A percentile compares a stretch with the other conserved stretches of the same genome.
Evolutionary conservation across 805 yeast genomes (phyloP).

Genomic region (Candida ovalis): DNA sequence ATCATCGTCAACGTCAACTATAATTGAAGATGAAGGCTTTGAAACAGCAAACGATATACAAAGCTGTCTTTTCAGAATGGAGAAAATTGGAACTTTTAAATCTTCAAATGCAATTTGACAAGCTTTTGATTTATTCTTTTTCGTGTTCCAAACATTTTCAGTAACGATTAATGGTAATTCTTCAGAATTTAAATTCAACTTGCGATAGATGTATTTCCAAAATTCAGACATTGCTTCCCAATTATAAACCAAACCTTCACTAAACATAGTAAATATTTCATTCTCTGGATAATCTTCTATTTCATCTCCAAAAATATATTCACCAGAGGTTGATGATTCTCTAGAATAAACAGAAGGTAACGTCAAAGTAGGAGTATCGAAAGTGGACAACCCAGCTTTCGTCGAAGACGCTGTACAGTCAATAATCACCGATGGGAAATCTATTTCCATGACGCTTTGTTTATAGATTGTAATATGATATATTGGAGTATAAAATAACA

Average conservation of each 20-base stretch:
- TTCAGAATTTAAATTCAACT: slow-evolving; percentile 44
- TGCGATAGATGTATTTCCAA: slow-evolving; percentile 63
- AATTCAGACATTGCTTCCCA: slow-evolving; percentile 65
- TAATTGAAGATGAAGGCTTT: slow-evolving; percentile 65
- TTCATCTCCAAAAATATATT: slow-evolving; percentile 34
- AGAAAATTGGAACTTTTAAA: slow-evolving; percentile 70
- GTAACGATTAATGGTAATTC: slow-evolving; percentile 65
- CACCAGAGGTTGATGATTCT: slow-evolving; percentile 24
- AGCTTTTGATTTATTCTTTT: slow-evolving; percentile 51
- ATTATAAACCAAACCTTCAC: slow-evolving; percentile 64
- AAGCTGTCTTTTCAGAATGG: slow-evolving; percentile 71
- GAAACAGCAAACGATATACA: slow-evolving; percentile 78
- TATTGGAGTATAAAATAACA: too few species aligned
- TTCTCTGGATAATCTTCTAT: slow-evolving; percentile 41
- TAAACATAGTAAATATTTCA: slow-evolving; percentile 57
- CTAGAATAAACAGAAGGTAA: slow-evolving; percentile 54
- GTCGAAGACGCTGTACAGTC: slow-evolving; percentile 65
- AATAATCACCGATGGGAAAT: slow-evolving; percentile 60
- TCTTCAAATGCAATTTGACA: slow-evolving; percentile 74
- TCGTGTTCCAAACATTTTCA: slow-evolving; percentile 62
- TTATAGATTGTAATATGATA: background rate
- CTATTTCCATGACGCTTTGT: slow-evolving; percentile 26
- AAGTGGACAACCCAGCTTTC: slow-evolving; percentile 67
- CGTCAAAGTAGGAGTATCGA: slow-evolving; percentile 56
- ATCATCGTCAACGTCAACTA: slow-evolving; percentile 75